These are phyloP conservation scores for Rhizophagus sp. DNA, from an alignment of 192 early-diverging fungal species.

Conservation along the genomic window DNA sequence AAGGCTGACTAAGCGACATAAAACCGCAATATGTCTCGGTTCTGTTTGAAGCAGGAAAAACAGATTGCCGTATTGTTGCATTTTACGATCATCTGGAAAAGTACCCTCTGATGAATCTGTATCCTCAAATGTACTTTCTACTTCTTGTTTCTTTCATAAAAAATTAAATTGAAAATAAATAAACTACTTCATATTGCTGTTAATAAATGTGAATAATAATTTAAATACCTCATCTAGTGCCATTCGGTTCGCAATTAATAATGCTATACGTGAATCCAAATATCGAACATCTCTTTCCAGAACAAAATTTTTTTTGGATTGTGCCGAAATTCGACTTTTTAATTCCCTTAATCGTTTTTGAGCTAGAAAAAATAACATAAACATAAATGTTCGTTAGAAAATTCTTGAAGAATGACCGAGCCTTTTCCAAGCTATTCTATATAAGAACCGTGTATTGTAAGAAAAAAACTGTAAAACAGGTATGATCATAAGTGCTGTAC, in stretches of 20 bases:
- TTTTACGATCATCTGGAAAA: constrained; percentile 78
- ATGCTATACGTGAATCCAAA: constrained; percentile 86
- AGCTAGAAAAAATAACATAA: constrained; percentile 48
- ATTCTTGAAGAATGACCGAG: background rate
- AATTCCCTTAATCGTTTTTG: constrained; percentile 83
- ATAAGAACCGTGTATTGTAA: too few species aligned
- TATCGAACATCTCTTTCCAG: constrained; percentile 92
- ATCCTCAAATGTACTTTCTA: constrained; percentile 71
- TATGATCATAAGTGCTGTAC: too few species aligned
- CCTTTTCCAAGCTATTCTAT: too few species aligned
- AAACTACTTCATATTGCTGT: background rate
- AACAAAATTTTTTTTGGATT: constrained; percentile 94
- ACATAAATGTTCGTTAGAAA: background rate
- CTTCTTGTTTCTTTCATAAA: constrained; percentile 67
- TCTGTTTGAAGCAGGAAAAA: constrained; percentile 92
- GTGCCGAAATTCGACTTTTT: constrained; percentile 86
- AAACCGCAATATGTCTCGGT: constrained; percentile 85
- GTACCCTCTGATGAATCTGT: constrained; percentile 45
- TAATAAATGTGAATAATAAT: background rate
- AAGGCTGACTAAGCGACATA: constrained; percentile 81
- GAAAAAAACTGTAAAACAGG: too few species aligned
- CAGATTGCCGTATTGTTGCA: constrained; percentile 88
- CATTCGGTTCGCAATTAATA: constrained; percentile 93
- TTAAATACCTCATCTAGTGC: constrained; percentile 77
- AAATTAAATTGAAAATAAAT: constrained; percentile 7